Percentiles rank a stretch among this genome's conserved stretches.
These are phyloP conservation scores for Diplodia corticola DNA, from an alignment of 2,329 filamentous ascomycete genomes.

Conservation along the genomic window DNA sequence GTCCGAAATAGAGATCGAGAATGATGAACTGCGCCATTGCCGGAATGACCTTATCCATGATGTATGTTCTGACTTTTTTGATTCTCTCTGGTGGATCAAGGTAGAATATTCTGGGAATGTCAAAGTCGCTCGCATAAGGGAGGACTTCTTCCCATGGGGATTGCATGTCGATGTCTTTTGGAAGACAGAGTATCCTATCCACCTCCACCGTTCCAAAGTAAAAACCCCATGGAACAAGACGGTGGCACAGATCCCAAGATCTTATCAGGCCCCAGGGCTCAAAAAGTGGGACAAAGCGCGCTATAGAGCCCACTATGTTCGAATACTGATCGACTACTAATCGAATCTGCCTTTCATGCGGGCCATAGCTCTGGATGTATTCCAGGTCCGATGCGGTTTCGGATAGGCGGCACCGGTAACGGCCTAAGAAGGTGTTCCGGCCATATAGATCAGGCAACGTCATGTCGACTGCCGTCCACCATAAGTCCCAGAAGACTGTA, in stretches of 20 bases:
- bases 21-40: not conserved
- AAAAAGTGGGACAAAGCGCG: not conserved
- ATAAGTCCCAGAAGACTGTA: not conserved
- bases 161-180: not conserved
- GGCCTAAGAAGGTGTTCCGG: not conserved
- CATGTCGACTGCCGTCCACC: not conserved
- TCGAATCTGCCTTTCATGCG: not conserved
- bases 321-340: not conserved
- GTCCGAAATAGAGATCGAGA: not conserved
- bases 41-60: not conserved
- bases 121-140: not conserved
- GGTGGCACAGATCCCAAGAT: not conserved
- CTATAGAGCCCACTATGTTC: not conserved
- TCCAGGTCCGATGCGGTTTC: not conserved
- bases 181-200: not conserved
- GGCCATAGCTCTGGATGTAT: not conserved
- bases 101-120: not conserved
- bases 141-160: not conserved
- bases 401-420: not conserved
- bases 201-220: accelerated
- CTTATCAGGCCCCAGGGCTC: not conserved
- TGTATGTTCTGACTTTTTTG: not conserved
- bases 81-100: not conserved
- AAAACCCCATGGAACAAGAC: too few relatives aligned
- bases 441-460: not conserved